Conservation (phyloP, 805 yeast species). For the Ogataea angusta region DNA sequence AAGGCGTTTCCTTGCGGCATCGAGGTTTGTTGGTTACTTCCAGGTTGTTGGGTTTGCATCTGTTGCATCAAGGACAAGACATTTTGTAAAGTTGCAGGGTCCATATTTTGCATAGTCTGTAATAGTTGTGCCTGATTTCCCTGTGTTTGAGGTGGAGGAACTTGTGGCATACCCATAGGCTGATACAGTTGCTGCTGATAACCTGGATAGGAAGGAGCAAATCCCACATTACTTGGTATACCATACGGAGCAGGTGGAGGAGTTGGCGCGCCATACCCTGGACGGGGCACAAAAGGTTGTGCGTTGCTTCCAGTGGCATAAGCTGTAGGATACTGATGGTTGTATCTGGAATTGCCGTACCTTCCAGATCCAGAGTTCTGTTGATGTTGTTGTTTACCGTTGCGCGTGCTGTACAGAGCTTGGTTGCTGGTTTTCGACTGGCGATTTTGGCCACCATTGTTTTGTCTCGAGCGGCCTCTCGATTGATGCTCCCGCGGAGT, state of each 20-base stretch:
- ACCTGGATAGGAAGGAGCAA: slow-evolving; percentile 13
- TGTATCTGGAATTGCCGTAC: slow-evolving; percentile 5
- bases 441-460: slow-evolving; percentile 6
- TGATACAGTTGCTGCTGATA: slow-evolving; percentile 21
- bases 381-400: slow-evolving; percentile 6
- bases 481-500: slow-evolving; percentile 13
- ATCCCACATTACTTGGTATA: slow-evolving; percentile 12
- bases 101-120: slow-evolving; percentile 27
- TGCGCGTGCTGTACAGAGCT: slow-evolving; percentile 13
- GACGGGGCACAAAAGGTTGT: slow-evolving; percentile 14
- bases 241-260: slow-evolving; percentile 16
- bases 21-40: slow-evolving; percentile 15
- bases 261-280: slow-evolving; percentile 8
- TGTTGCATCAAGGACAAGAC: slow-evolving; percentile 32
- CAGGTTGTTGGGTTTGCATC: slow-evolving; percentile 14
- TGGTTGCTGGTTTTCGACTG: slow-evolving; percentile 17
- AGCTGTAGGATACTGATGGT: slow-evolving; percentile 17
- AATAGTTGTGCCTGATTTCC: slow-evolving; percentile 20
- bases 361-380: slow-evolving; percentile 4
- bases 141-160: slow-evolving; percentile 6
- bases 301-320: slow-evolving; percentile 20
- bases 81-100: slow-evolving; percentile 33
- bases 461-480: slow-evolving; percentile 17
- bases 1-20: slow-evolving; percentile 19
- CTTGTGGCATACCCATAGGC: neutral